Conservation (phyloP, 2,329 filamentous ascomycete genomes). For the Phyllachora maydis region DNA sequence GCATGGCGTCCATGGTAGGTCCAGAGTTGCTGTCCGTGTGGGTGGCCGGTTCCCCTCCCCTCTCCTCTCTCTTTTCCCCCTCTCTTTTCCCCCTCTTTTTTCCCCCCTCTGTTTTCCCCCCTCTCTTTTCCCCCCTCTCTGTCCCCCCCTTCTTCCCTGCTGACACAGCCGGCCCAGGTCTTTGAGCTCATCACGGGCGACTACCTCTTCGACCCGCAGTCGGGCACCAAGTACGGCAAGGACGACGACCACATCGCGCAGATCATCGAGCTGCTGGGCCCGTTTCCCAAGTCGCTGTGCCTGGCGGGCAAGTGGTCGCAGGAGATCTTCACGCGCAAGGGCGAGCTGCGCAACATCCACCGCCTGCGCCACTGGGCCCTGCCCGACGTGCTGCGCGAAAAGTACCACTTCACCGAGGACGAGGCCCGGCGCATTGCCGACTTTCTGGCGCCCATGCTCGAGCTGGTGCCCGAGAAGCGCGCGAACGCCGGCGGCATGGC, state of each 20-base stretch:
- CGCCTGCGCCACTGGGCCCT: slow-evolving; percentile 89
- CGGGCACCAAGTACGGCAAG: slow-evolving; percentile 96
- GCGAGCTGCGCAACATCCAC: slow-evolving; percentile 93
- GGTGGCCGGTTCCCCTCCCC: no score
- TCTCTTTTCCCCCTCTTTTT: neutral
- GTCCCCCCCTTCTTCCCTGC: no score
- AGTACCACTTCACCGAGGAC: slow-evolving; percentile 82
- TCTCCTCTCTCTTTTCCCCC: neutral
- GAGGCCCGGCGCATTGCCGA: slow-evolving; percentile 60
- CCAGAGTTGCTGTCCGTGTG: no score
- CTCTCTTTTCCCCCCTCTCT: no score
- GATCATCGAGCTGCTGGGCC: slow-evolving; percentile 89
- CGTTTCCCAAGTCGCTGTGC: slow-evolving; percentile 82
- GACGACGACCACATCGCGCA: slow-evolving; percentile 98
- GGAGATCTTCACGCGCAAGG: slow-evolving; percentile 96
- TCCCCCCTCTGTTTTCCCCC: slow-evolving; percentile 1
- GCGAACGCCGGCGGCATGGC: slow-evolving; percentile 96
- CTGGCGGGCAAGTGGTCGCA: slow-evolving; percentile 92
- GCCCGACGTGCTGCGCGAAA: slow-evolving; percentile 80
- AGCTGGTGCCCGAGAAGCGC: slow-evolving; percentile 68
- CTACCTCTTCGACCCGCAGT: slow-evolving; percentile 96
- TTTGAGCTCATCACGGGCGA: slow-evolving; percentile 97
- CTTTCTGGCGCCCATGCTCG: slow-evolving; percentile 80
- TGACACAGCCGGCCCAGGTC: no score
- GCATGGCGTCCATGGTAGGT: slow-evolving; percentile 94